These are phyloP conservation scores for Knoxia roxburghii DNA, from an alignment of 257 asterid species.

Conservation along the genomic window DNA sequence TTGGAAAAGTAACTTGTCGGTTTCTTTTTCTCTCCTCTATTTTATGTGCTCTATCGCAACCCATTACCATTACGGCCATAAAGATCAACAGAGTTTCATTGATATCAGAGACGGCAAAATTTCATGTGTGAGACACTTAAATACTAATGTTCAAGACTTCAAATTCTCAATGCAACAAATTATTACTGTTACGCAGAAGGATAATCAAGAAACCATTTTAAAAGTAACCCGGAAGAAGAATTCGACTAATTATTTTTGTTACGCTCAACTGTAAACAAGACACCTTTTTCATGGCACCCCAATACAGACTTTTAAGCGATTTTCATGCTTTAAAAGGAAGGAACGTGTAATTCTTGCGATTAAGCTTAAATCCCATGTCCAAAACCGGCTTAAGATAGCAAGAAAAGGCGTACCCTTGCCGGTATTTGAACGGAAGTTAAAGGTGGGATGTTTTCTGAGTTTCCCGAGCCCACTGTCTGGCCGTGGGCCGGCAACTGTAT, in stretches of 20 bases:
- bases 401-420: slow-evolving; percentile 65
- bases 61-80: background rate
- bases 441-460: slow-evolving; percentile 63
- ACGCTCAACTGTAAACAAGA: background rate
- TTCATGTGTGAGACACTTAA: no score
- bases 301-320: background rate
- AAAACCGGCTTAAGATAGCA: slow-evolving; percentile 27
- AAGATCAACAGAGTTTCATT: background rate
- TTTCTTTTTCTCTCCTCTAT: background rate
- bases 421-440: slow-evolving; percentile 50
- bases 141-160: background rate
- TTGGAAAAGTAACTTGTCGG: background rate
- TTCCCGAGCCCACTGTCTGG: slow-evolving; percentile 88
- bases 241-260: background rate
- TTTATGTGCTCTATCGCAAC: no score
- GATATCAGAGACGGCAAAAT: no score
- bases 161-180: background rate
- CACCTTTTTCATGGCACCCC: background rate
- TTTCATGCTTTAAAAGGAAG: background rate
- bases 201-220: background rate
- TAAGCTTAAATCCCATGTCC: background rate
- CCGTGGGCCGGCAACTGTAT: slow-evolving; percentile 82
- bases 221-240: no score
- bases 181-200: background rate
- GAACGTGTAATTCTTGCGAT: background rate